Base-by-base conservation (phyloP, 805 yeast species). In the Cyberlindnera japonica region DNA sequence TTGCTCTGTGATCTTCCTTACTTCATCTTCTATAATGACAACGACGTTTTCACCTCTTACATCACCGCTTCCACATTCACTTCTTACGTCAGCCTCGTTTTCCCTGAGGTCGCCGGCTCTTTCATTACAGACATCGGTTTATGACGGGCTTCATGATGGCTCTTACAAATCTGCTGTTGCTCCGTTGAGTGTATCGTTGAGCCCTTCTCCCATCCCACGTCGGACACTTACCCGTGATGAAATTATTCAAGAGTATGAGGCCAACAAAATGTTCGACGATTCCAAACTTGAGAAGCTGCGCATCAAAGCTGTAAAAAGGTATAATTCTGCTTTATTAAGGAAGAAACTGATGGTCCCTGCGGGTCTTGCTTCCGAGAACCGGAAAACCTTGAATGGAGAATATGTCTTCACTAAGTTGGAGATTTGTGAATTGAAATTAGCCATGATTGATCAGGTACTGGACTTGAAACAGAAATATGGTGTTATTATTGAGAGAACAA, bases 371-470 rank as follows among this genome's bases (percentile, higher is more conserved):
- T 12, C 10, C 16, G 28, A 33, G 14, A 15, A 21, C 6, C 14
- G 24, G 9, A 11, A n/a, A 25, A 17, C 29, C 4, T 16, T n/a
- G 17, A 23, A 36, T 17, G 29, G 21, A 4, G 42, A 43, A 20
- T 26, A 15, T 22, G 18, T 32, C 6, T 14, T 21, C 15, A 8
- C 25, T 18, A 38, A 36, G 18, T 25, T 43, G n/a, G 35, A 36
- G 28, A 24, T 39, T 13, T 39, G 47, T 30, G 41, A 38, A 22
- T 28, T 43, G 33, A 43, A 43, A 13, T 39, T 43, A 30, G 42
- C 43, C 19, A 27, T 22, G n/a, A 19, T 43, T 19, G 41, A 27
- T 6, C 35, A 35, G 40, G 38, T 20, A 5, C 20, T 14, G 19
- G 36, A 33, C 20, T 33, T 39, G 29, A 35, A 36, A 17, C 26